Conservation (phyloP, 225 moss, liverwort and hornwort species). For the Marchantia polymorpha region DNA sequence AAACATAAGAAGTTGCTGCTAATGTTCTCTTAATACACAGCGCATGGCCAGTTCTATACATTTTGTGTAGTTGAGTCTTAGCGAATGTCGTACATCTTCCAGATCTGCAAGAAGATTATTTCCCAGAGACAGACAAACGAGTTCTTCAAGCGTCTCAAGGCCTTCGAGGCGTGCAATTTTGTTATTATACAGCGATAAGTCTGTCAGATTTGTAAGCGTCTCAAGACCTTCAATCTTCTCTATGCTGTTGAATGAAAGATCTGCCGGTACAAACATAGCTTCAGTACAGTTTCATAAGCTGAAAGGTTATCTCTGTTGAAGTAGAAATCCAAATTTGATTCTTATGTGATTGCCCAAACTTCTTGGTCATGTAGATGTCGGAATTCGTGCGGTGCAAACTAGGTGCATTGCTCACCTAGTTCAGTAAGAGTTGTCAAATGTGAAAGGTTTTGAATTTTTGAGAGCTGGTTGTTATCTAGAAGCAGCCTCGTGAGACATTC, state of each 20-base stretch:
- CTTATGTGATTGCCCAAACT: not conserved
- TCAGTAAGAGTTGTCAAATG: slow-evolving; percentile 60
- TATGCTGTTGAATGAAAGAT: slow-evolving; percentile 89
- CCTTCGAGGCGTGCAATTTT: slow-evolving; percentile 66
- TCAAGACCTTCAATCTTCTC: slow-evolving; percentile 79
- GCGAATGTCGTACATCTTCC: slow-evolving; percentile 60
- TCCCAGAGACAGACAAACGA: slow-evolving; percentile 69
- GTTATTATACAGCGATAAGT: slow-evolving; percentile 79
- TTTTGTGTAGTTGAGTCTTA: slow-evolving; percentile 3
- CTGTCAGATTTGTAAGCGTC: slow-evolving; percentile 61
- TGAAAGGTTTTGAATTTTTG: slow-evolving; percentile 60
- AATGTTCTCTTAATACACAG: not conserved
- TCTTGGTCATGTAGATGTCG: not conserved
- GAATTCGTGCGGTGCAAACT: not conserved
- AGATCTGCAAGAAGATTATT: slow-evolving; percentile 78
- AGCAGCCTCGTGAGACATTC: slow-evolving; percentile 62
- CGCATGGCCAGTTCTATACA: slow-evolving; percentile 14
- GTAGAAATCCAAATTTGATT: not conserved
- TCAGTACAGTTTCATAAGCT: not conserved
- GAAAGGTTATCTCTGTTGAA: not conserved
- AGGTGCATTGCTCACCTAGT: slow-evolving; percentile 42
- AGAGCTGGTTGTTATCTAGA: slow-evolving; percentile 73
- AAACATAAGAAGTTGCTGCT: not conserved
- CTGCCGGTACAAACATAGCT: slow-evolving; percentile 38
- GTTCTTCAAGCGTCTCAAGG: slow-evolving; percentile 68